Conservation (phyloP, 2,329 filamentous ascomycete species). For the Penicillium sp. region DNA sequence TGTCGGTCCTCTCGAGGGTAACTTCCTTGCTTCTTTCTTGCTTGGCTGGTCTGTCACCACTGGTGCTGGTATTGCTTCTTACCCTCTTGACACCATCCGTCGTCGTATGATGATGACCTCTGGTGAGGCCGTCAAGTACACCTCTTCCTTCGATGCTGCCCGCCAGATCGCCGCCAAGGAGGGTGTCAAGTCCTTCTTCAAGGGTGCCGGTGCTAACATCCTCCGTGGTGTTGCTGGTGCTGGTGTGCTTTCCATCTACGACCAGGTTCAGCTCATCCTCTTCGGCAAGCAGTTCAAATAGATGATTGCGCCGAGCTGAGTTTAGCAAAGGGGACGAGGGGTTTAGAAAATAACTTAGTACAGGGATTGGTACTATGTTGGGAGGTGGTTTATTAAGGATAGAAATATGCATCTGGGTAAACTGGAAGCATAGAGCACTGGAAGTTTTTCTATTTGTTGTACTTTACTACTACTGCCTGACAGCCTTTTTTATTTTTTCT, state of each 20-base stretch:
- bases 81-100: conserved; percentile 99
- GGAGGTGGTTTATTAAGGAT: conserved; percentile 36
- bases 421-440: conserved; percentile 44
- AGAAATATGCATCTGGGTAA: conserved; percentile 38
- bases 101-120: conserved; percentile 99
- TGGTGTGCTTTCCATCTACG: conserved; percentile 99
- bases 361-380: conserved; percentile 14
- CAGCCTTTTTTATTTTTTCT: conserved; percentile 35
- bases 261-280: conserved; percentile 97
- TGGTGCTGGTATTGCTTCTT: conserved; percentile 99
- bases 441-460: conserved; percentile 43
- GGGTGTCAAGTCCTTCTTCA: conserved; percentile 99
- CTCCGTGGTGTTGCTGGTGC: conserved; percentile 99
- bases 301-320: neutral
- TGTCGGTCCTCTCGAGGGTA: conserved; percentile 84
- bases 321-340: conserved; percentile 3
- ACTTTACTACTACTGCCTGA: conserved; percentile 44
- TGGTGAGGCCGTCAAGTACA: conserved; percentile 98
- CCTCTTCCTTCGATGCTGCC: conserved; percentile 89
- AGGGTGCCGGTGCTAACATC: conserved; percentile 99
- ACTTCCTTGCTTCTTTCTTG: conserved; percentile 98
- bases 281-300: conserved; percentile 99
- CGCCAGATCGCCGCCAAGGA: conserved; percentile 94
- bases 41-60: conserved; percentile 99
- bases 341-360: conserved; percentile 5